Evolutionary conservation across 306 rosid genomes (phyloP).

Genomic region (Hippophae rhamnoides): DNA sequence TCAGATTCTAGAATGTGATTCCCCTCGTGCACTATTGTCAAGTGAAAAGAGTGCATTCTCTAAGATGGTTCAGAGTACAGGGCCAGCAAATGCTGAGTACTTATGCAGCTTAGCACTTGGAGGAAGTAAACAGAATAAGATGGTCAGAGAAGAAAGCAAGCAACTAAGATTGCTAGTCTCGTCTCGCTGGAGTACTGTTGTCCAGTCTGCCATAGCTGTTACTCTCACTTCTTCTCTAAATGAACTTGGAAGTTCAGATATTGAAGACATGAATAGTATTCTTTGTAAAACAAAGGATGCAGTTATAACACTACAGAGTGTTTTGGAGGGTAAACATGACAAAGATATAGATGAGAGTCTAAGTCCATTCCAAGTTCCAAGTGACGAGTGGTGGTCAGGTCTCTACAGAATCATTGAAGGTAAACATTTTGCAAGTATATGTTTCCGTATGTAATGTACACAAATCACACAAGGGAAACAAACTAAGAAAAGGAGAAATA

Average conservation of each 20-base stretch:
- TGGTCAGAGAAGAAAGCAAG: conserved; percentile 13
- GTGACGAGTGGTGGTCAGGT: conserved; percentile 67
- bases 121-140: conserved; percentile 19
- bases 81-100: conserved; percentile 69
- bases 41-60: conserved; percentile 58
- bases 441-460: background rate
- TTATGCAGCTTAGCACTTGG: conserved; percentile 42
- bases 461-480: background rate
- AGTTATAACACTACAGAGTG: conserved; percentile 52
- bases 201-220: conserved; percentile 58
- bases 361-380: conserved; percentile 31
- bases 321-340: conserved; percentile 75
- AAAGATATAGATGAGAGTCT: conserved; percentile 42
- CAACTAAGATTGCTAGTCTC: conserved; percentile 29
- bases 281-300: conserved; percentile 55
- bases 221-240: conserved; percentile 54
- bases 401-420: conserved; percentile 59
- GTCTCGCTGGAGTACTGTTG: conserved; percentile 53
- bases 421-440: background rate
- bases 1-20: conserved; percentile 62
- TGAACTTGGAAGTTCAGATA: conserved; percentile 34
- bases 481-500: background rate
- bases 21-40: conserved; percentile 46
- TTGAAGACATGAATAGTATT: conserved; percentile 26
- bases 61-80: conserved; percentile 81